Conservation (phyloP, 306 rosid genomes). For the Glycyrrhiza uralensis region DNA sequence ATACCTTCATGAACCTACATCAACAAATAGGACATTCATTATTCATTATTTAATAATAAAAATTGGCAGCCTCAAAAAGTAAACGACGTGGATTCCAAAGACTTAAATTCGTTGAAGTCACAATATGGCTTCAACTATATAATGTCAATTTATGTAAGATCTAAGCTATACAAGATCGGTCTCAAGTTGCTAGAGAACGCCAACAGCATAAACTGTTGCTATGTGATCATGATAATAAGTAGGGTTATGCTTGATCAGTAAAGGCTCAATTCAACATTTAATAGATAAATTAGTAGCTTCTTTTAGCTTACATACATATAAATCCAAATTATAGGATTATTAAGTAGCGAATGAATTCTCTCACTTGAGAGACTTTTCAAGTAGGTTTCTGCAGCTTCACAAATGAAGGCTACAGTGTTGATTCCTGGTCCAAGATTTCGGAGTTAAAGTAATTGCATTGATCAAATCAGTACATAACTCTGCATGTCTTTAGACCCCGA, state of each 20-base stretch:
- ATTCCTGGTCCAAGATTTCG: neutral
- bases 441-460: neutral
- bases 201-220: neutral
- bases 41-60: neutral
- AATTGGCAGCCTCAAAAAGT: neutral
- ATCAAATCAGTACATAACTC: neutral
- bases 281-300: slow-evolving; percentile 4
- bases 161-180: neutral
- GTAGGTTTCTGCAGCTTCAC: too few species aligned
- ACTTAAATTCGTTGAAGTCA: neutral
- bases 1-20: slow-evolving; percentile 88
- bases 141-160: neutral
- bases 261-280: neutral
- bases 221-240: neutral
- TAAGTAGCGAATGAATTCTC: neutral
- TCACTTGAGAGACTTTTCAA: too few species aligned
- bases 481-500: neutral
- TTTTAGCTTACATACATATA: neutral
- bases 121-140: neutral
- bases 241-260: neutral
- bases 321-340: neutral
- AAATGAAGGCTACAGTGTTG: neutral
- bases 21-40: slow-evolving; percentile 23
- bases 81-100: neutral
- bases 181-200: neutral